phyloP scores from a whole-genome alignment of 805 yeast genomes.

The Metschnikowia continentalis region DNA sequence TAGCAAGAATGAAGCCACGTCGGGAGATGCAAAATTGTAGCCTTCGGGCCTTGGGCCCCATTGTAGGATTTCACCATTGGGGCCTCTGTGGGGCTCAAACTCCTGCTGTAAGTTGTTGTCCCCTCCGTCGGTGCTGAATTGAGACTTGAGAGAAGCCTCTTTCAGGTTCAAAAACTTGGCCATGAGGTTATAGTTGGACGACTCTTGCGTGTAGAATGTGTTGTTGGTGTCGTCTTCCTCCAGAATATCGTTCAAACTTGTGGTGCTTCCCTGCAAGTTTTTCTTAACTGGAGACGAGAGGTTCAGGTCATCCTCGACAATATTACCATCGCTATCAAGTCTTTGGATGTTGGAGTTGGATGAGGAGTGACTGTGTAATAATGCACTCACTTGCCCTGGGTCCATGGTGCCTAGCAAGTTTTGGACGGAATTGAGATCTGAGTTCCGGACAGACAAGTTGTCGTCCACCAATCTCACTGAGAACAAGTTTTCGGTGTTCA shows the following conservation, averaged over 20 bases:
- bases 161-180: constrained; percentile 15
- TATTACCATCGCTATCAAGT: constrained; percentile 44
- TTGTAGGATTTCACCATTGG: constrained; percentile 22
- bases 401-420: constrained; percentile 23
- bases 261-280: constrained; percentile 12
- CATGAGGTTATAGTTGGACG: constrained; percentile 16
- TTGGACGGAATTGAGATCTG: constrained; percentile 13
- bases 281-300: constrained; percentile 6
- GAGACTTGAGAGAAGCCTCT: constrained; percentile 1
- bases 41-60: constrained; percentile 13
- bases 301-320: constrained; percentile 21
- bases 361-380: constrained; percentile 21
- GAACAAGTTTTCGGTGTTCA: constrained; percentile 77
- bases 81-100: constrained; percentile 25
- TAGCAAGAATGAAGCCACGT: constrained; percentile 11
- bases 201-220: constrained; percentile 12
- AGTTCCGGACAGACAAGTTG: constrained; percentile 25
- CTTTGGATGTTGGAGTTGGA: constrained; percentile 42
- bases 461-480: constrained; percentile 75
- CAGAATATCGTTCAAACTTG: constrained; percentile 12
- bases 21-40: constrained; percentile 22
- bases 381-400: constrained; percentile 20
- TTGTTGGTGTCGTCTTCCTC: constrained; percentile 12
- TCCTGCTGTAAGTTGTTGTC: constrained; percentile 21
- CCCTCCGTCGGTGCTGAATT: constrained; percentile 1